Evolutionary conservation across 331 rosid species (phyloP).

Genomic region (Phaseolus coccineus): DNA sequence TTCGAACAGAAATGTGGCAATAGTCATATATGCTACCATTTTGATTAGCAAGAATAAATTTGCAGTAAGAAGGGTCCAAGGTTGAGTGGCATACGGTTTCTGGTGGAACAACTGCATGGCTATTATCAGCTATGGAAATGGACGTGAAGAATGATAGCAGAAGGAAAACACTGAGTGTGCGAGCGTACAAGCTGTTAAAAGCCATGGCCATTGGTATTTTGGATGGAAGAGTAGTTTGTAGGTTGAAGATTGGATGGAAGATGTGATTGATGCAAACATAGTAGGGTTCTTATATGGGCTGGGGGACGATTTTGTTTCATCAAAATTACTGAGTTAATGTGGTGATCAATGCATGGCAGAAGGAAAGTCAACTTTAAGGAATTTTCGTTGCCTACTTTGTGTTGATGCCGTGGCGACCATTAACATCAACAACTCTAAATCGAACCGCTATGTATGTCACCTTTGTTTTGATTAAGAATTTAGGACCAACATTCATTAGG

Average conservation of each 20-base stretch:
- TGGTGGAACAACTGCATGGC: slow-evolving; percentile 24
- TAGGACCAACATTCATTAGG: slow-evolving; percentile 15
- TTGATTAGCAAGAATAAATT: slow-evolving; percentile 50
- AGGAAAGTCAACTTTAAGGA: slow-evolving; percentile 8
- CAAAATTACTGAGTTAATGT: background rate
- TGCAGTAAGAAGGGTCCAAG: slow-evolving; percentile 59
- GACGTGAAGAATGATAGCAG: slow-evolving; percentile 33
- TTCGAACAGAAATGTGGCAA: slow-evolving; percentile 51
- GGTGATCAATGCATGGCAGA: background rate
- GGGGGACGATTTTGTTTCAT: background rate
- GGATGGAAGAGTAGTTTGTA: background rate
- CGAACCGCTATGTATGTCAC: background rate
- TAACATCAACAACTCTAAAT: background rate
- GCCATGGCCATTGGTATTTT: slow-evolving; percentile 31
- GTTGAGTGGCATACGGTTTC: slow-evolving; percentile 51
- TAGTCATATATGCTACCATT: slow-evolving; percentile 47
- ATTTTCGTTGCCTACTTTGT: background rate
- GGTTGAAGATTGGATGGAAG: slow-evolving; percentile 49
- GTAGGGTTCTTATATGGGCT: slow-evolving; percentile 19
- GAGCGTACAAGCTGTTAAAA: slow-evolving; percentile 23
- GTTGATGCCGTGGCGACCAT: slow-evolving; percentile 8
- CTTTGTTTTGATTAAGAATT: background rate
- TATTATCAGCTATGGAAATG: slow-evolving; percentile 36
- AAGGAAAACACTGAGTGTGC: slow-evolving; percentile 2
- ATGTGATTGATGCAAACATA: slow-evolving; percentile 1